Percentiles rank a stretch among this genome's conserved stretches.
Evolutionary conservation across 148 eudicot species (phyloP).

Genomic region (Vaccinium macrocarpon): DNA sequence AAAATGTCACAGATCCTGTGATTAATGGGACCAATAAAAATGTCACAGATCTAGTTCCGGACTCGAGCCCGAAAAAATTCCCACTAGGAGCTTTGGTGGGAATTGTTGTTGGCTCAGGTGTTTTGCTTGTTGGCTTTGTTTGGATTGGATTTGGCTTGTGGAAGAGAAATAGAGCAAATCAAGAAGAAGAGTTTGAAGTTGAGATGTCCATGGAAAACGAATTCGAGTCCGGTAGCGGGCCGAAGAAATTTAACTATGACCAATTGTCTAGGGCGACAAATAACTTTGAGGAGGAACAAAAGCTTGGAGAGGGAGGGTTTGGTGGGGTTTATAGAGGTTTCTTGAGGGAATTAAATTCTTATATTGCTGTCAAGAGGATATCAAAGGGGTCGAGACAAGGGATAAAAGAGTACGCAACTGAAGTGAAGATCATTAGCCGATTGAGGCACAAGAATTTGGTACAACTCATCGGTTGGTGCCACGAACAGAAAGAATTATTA

Average conservation of each 20-base stretch:
- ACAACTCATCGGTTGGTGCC: conserved; percentile 36
- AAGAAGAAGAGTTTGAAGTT: too few relatives aligned
- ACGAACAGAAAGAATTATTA: conserved; percentile 18
- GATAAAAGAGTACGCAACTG: conserved; percentile 32
- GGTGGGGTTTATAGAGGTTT: background rate
- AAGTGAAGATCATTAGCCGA: conserved; percentile 39
- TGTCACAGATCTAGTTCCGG: background rate
- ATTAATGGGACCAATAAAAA: background rate
- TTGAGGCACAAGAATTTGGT: conserved; percentile 45
- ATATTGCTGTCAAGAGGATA: conserved; percentile 40
- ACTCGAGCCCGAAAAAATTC: background rate
- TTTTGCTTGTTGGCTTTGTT: too few relatives aligned
- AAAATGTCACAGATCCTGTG: background rate
- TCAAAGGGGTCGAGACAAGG: conserved; percentile 37
- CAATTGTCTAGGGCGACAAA: too few relatives aligned
- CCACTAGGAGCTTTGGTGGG: background rate
- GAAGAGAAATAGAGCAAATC: too few relatives aligned
- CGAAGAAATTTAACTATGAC: too few relatives aligned
- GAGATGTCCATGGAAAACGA: too few relatives aligned
- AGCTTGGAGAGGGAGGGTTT: too few relatives aligned
- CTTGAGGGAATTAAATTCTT: background rate
- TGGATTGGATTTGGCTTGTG: too few relatives aligned
- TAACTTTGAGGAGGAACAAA: too few relatives aligned
- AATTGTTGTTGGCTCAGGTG: too few relatives aligned
- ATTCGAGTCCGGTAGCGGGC: too few relatives aligned